A percentile compares a stretch with the other conserved stretches of the same genome.
Conservation (phyloP, 2,329 filamentous ascomycete genomes). For the Fusarium paranaense region DNA sequence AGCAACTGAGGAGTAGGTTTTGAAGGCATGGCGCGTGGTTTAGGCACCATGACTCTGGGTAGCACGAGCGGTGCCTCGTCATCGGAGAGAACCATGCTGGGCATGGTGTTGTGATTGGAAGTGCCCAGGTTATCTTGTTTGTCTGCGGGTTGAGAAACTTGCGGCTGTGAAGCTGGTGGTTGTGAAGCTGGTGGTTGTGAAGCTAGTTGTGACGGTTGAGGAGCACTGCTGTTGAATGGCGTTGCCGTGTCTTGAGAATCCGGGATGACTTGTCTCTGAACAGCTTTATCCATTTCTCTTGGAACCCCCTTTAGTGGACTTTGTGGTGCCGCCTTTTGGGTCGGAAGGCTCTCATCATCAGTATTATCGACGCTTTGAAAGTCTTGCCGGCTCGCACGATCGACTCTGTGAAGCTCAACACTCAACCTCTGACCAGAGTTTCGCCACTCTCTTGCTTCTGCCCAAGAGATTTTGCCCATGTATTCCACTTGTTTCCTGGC, state of each 20-base stretch:
- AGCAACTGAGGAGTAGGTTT: background rate
- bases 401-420: slow-evolving; percentile 23
- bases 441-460: slow-evolving; percentile 32
- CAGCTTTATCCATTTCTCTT: background rate
- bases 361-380: slow-evolving; percentile 23
- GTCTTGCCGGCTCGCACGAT: slow-evolving; percentile 10
- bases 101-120: background rate
- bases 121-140: background rate
- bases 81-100: slow-evolving; percentile 49
- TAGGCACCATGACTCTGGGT: slow-evolving; percentile 14
- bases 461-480: slow-evolving; percentile 47
- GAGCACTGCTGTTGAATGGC: slow-evolving; percentile 38
- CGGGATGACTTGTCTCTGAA: slow-evolving; percentile 32
- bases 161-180: background rate
- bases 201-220: slow-evolving; percentile 13
- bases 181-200: slow-evolving; percentile 7
- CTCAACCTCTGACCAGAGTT: slow-evolving; percentile 15
- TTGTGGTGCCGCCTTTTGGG: background rate
- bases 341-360: background rate
- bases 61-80: slow-evolving; percentile 50
- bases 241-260: slow-evolving; percentile 46
- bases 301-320: background rate
- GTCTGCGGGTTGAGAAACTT: slow-evolving; percentile 3
- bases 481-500: slow-evolving; percentile 46
- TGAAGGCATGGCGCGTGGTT: background rate